These are phyloP conservation scores for Penicillium decumbens DNA, from an alignment of 2,329 filamentous ascomycete species.

Conservation along the genomic window DNA sequence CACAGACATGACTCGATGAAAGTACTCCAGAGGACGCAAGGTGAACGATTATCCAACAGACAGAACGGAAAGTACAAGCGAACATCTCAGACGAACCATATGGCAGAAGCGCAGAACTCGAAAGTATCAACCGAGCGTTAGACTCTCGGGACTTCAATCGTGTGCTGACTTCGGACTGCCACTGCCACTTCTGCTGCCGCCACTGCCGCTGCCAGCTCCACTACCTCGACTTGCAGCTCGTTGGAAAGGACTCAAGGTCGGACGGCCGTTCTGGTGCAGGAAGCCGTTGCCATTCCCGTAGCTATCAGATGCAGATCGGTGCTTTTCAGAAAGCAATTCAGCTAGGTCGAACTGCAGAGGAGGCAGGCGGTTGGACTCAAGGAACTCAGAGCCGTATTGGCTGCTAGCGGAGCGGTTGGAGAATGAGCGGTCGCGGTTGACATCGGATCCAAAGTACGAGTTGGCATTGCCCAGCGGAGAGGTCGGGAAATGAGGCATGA, in stretches of 20 bases:
- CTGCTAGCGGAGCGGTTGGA: constrained; percentile 42
- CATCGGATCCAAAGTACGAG: constrained; percentile 32
- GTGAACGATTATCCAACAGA: constrained; percentile 9
- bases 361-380: constrained; percentile 28
- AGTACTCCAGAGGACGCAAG: constrained; percentile 3
- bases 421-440: constrained; percentile 38
- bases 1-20: constrained; percentile 8
- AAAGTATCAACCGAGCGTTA: constrained; percentile 4
- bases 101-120: constrained; percentile 1
- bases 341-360: constrained; percentile 31
- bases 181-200: constrained; percentile 38
- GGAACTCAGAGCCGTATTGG: constrained; percentile 33
- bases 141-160: constrained; percentile 22
- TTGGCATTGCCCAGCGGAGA: constrained; percentile 33
- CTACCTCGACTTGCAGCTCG: constrained; percentile 48
- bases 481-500: constrained; percentile 29
- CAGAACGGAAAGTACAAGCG: constrained; percentile 10
- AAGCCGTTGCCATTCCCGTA: constrained; percentile 29
- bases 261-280: constrained; percentile 36
- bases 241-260: constrained; percentile 37
- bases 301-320: constrained; percentile 30
- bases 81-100: constrained; percentile 6
- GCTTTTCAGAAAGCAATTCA: constrained; percentile 30
- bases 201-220: constrained; percentile 47
- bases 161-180: constrained; percentile 39